phyloP scores from a whole-genome alignment of 768 basidiomycete genomes.

The Coprinopsis cinerea region DNA sequence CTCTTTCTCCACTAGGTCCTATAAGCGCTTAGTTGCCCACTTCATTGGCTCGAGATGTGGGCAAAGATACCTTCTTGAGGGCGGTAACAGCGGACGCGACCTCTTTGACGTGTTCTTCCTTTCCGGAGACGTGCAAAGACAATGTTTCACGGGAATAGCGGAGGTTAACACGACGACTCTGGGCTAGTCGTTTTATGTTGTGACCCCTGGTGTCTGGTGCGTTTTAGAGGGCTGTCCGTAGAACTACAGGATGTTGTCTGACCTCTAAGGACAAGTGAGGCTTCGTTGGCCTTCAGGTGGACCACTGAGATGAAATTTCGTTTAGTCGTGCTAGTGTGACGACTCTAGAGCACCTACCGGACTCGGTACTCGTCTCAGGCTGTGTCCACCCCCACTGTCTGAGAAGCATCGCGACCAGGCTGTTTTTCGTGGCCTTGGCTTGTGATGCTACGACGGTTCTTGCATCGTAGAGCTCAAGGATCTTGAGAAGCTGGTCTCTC shows the following conservation, averaged over 20 bases:
- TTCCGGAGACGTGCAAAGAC: slow-evolving; percentile 52
- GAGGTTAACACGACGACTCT: too few relatives aligned
- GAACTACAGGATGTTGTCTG: slow-evolving; percentile 9
- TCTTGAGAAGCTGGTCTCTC: slow-evolving; percentile 50
- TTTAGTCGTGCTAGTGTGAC: too few relatives aligned
- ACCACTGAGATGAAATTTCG: slow-evolving; percentile 36
- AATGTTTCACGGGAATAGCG: slow-evolving; percentile 50
- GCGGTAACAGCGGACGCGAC: neutral
- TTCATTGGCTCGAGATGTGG: neutral
- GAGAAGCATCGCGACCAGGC: slow-evolving; percentile 52
- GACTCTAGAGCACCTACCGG: too few relatives aligned
- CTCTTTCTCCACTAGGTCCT: slow-evolving; percentile 35
- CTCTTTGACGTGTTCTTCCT: neutral
- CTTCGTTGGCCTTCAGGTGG: slow-evolving; percentile 48
- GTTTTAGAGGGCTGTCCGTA: neutral
- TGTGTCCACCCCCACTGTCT: slow-evolving; percentile 56
- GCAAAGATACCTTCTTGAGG: neutral
- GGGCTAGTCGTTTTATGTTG: slow-evolving; percentile 47
- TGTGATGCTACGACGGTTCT: slow-evolving; percentile 28
- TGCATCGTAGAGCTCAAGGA: slow-evolving; percentile 44
- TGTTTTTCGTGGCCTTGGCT: slow-evolving; percentile 31
- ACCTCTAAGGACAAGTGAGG: slow-evolving; percentile 73
- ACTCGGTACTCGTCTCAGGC: slow-evolving; percentile 4
- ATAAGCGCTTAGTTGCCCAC: neutral
- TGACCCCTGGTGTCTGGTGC: slow-evolving; percentile 9